Percentiles rank a stretch among this genome's conserved stretches.
Evolutionary conservation across 2,329 filamentous ascomycete genomes (phyloP).

Genomic region (Paraphoma chrysanthemicola): DNA sequence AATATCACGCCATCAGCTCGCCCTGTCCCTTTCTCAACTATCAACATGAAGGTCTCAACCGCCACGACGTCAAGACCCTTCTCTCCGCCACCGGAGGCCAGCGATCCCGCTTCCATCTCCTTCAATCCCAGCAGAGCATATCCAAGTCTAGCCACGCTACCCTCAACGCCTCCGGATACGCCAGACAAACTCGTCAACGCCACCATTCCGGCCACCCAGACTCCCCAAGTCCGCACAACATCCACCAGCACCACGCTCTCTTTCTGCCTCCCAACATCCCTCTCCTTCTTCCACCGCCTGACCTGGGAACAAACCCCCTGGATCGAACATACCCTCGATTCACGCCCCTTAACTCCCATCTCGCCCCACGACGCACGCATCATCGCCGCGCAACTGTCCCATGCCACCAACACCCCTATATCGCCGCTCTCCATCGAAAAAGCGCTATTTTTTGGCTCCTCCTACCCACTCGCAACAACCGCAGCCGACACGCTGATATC

Average conservation of each 20-base stretch:
- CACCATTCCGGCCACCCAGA: not conserved
- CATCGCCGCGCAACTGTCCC: slow-evolving; percentile 8
- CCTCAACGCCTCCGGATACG: too few species aligned
- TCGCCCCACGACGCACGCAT: slow-evolving; percentile 4
- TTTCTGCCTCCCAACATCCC: slow-evolving; percentile 22
- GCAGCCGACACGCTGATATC: too few species aligned
- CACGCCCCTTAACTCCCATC: slow-evolving; percentile 6
- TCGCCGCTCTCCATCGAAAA: not conserved
- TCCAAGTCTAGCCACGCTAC: too few species aligned
- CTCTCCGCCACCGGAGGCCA: too few species aligned
- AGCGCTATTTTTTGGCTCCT: slow-evolving; percentile 18
- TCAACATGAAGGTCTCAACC: not conserved
- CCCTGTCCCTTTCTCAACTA: not conserved
- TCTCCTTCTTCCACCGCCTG: slow-evolving; percentile 26
- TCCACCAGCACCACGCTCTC: slow-evolving; percentile 9
- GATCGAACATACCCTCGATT: slow-evolving; percentile 1
- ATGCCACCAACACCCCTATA: not conserved
- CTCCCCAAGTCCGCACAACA: not conserved
- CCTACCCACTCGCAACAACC: too few species aligned
- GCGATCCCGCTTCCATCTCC: not conserved
- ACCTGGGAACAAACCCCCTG: slow-evolving; percentile 31
- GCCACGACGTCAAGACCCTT: not conserved
- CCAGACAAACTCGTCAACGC: too few species aligned
- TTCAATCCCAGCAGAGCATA: not conserved
- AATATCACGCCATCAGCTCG: too few species aligned